Evolutionary conservation across 306 rosid genomes (phyloP), one percentile per base, ranked within the genome.

Genomic region (Cucumis melo): DNA sequence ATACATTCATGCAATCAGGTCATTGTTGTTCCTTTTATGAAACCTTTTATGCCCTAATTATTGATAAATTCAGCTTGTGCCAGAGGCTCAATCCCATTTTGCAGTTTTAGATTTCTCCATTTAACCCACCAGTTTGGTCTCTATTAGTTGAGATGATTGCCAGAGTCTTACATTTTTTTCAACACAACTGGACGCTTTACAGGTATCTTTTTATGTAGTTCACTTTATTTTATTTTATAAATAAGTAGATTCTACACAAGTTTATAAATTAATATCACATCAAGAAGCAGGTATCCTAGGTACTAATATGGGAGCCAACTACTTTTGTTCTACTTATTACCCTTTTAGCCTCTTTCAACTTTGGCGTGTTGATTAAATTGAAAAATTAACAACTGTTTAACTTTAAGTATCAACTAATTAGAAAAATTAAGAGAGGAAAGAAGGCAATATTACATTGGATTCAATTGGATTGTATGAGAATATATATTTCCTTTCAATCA

Each of bases 1-100:
- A 63, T 68, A 50, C 73, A 73, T 66, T 76, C 54, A 74, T 24
- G 21, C 76, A 72, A 50, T 72, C 61, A 50, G 27, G 76, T 46
- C 46, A 73, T 29, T 44, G 11, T 10, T 51, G 77, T 73, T 73
- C 41, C 77, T 9, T 73, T 51, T 23, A 10, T 73, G 46, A 72
- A 46, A 23, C 24, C 19, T 67, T 27, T 16, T 34, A 51, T 73
- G 21, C 77, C 9, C 62, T 50, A 73, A 73, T 51, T 73, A 73
- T 29, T 73, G 48, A 73, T 71, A 48, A 23, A 71, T 71, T 71
- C 41, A 71, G 3, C 57, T 50, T 71, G 74, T 21, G 11, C 74
- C 21, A 41, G 74, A 67, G 74, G 36, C 74, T 12, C 54, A 67
- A 20, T 41, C 7, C 74, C 36, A 68, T 68, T 68, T 10, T 13